Evolutionary conservation across 1,284 basidiomycete species (phyloP).

Genomic region (Microbotryum scabiosae): DNA sequence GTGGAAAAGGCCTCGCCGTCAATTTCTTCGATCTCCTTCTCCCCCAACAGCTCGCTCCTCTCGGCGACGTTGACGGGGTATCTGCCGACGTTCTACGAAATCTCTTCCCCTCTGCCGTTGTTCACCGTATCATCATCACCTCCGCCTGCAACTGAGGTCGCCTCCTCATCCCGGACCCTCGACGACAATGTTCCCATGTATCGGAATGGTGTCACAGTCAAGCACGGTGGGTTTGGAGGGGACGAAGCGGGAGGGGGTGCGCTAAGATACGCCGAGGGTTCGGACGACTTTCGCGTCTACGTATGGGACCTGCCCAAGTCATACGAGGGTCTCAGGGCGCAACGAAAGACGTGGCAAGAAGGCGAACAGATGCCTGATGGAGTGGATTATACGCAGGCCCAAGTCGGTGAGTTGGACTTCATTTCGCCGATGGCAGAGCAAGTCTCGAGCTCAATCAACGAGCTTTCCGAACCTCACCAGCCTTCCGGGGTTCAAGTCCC

Average conservation of each 20-base stretch:
- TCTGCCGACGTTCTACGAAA: slow-evolving; percentile 57
- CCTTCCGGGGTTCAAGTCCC: not conserved
- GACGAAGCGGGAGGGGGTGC: slow-evolving; percentile 38
- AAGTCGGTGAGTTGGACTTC: slow-evolving; percentile 48
- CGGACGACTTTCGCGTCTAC: slow-evolving; percentile 69
- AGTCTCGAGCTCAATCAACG: not conserved
- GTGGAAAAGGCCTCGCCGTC: slow-evolving; percentile 7
- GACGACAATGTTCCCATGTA: slow-evolving; percentile 50
- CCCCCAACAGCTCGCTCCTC: slow-evolving; percentile 44
- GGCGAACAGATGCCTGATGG: slow-evolving; percentile 47
- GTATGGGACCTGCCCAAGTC: slow-evolving; percentile 61
- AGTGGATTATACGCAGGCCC: slow-evolving; percentile 51
- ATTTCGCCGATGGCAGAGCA: not conserved
- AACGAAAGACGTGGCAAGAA: slow-evolving; percentile 40
- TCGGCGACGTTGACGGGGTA: slow-evolving; percentile 36
- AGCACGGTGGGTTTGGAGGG: slow-evolving; percentile 68
- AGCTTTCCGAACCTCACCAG: not conserved
- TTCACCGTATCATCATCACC: slow-evolving; percentile 47
- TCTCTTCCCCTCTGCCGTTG: slow-evolving; percentile 57
- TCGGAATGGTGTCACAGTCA: slow-evolving; percentile 65
- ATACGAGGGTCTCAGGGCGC: slow-evolving; percentile 43
- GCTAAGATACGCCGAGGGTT: slow-evolving; percentile 58
- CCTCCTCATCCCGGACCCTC: slow-evolving; percentile 46
- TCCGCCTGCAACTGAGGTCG: not conserved
- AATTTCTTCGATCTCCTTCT: slow-evolving; percentile 9